Percentiles rank a stretch among this genome's conserved stretches.
phyloP scores from a whole-genome alignment of 768 basidiomycete genomes.

The Tremella mesenterica region DNA sequence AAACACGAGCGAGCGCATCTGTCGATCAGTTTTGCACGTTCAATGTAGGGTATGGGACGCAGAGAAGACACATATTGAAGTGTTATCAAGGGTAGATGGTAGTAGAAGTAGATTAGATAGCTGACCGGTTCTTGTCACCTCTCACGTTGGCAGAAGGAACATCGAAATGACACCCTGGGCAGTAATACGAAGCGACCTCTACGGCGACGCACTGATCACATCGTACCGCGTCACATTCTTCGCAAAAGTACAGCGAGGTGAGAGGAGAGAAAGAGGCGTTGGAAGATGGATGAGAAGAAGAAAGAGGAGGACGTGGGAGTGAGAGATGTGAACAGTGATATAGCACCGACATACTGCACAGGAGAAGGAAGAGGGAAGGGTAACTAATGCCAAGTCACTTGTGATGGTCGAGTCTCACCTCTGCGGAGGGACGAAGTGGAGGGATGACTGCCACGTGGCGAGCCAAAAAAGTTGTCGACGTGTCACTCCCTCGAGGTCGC shows the following conservation, averaged over 20 bases:
- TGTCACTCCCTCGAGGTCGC: not conserved
- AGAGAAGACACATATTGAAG: not conserved
- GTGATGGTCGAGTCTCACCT: not conserved
- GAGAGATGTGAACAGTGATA: conserved; percentile 45
- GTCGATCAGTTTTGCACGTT: conserved; percentile 3
- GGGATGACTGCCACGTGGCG: not conserved
- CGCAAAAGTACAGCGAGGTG: conserved; percentile 85
- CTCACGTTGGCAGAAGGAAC: conserved; percentile 97
- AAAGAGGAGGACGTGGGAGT: conserved; percentile 59
- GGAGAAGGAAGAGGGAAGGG: not conserved
- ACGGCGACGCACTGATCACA: conserved; percentile 86
- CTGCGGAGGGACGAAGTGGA: not conserved
- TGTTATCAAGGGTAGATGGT: no score
- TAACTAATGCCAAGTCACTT: not conserved
- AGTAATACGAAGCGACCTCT: conserved; percentile 95
- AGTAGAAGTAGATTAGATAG: not conserved
- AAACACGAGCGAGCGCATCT: conserved; percentile 99
- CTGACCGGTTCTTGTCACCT: conserved; percentile 88
- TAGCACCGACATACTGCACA: conserved; percentile 21
- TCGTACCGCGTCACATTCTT: conserved; percentile 91
- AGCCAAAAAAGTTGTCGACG: not conserved
- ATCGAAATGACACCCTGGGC: conserved; percentile 96
- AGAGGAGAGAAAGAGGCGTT: conserved; percentile 74
- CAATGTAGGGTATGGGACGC: not conserved
- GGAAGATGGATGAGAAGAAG: conserved; percentile 57